Base-by-base conservation (phyloP, 768 basidiomycete genomes). In the Austroboletus festivus region DNA sequence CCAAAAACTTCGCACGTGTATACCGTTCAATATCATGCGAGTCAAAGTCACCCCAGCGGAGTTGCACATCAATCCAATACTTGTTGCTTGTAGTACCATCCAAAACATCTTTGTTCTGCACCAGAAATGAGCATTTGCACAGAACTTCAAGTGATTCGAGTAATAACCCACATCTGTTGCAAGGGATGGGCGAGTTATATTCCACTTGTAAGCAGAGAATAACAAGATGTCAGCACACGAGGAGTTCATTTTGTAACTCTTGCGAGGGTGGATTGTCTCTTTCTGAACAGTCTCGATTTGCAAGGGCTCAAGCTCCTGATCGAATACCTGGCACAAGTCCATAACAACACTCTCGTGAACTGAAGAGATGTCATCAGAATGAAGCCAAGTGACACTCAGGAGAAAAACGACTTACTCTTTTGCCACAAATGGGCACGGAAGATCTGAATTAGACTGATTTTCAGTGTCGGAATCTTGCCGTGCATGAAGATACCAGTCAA, bases 231-330 rank as follows among this genome's bases (percentile, higher is more conserved):
- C 96, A 44, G 95, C 95, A 56, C 95, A 97, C n/a, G 93, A 95
- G 8, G 93, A 96, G 73, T 99, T 99, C 96, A 99, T 98, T 82
- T 99, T 99, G 82, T 99, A 99, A 77, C 93, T 96, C 78, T 97
- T 97, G 72, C 95, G 89, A 59, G 95, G 95, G 68, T 96, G 96
- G 52, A 99, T 99, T 0, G 96, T 97, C 71, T 99, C 96, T 71
- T 99, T 99, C 69, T 98, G 96, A 0, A 99, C 96, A 0, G 94
- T 98, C 76, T 98, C 96, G 59, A 99, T 99, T 58, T 97, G 93
- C 15, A 99, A 73, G 4, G 96, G 94, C 66, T 99, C 96, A 28
- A 99, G 77, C 63, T 99, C 96, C 70, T 97, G 94, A 71, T 99
- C 96, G 61, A 99, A 96, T 19, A 98, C 95, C 79, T 98, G 95